A percentile compares a stretch with the other conserved stretches of the same genome.
These are phyloP conservation scores for Chalciporus piperatus DNA, from an alignment of 768 basidiomycete genomes.

Conservation along the genomic window DNA sequence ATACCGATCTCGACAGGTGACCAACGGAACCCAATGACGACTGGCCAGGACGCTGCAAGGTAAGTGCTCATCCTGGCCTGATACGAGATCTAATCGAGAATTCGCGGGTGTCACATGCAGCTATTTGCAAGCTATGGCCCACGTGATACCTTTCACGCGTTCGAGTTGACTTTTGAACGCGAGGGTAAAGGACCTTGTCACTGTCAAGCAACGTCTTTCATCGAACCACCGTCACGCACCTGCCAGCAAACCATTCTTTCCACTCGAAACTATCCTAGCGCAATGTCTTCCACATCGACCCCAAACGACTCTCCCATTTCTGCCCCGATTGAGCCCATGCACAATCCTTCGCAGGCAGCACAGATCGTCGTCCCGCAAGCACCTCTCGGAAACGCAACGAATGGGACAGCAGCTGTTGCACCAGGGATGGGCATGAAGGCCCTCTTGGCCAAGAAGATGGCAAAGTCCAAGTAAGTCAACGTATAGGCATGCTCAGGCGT, in stretches of 20 bases:
- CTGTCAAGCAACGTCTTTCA: too few relatives aligned
- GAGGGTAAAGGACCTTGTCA: not conserved
- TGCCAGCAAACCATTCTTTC: not conserved
- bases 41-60: too few relatives aligned
- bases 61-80: not conserved
- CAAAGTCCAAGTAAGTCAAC: slow-evolving; percentile 73
- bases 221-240: not conserved
- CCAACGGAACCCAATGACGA: too few relatives aligned
- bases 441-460: slow-evolving; percentile 89
- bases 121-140: not conserved
- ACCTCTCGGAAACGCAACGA: slow-evolving; percentile 66
- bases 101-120: slow-evolving; percentile 9
- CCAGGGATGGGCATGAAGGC: slow-evolving; percentile 87
- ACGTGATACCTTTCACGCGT: slow-evolving; percentile 29
- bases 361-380: slow-evolving; percentile 76
- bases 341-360: slow-evolving; percentile 81
- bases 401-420: slow-evolving; percentile 49
- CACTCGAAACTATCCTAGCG: slow-evolving; percentile 12
- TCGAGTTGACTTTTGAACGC: slow-evolving; percentile 25
- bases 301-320: slow-evolving; percentile 64
- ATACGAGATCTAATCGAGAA: too few relatives aligned
- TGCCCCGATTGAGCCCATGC: slow-evolving; percentile 74
- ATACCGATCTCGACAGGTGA: not conserved
- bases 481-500: not conserved
- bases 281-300: slow-evolving; percentile 55